Evolutionary conservation across 495 filamentous ascomycete genomes (phyloP).

Genomic region (Xylaria nigripes): DNA sequence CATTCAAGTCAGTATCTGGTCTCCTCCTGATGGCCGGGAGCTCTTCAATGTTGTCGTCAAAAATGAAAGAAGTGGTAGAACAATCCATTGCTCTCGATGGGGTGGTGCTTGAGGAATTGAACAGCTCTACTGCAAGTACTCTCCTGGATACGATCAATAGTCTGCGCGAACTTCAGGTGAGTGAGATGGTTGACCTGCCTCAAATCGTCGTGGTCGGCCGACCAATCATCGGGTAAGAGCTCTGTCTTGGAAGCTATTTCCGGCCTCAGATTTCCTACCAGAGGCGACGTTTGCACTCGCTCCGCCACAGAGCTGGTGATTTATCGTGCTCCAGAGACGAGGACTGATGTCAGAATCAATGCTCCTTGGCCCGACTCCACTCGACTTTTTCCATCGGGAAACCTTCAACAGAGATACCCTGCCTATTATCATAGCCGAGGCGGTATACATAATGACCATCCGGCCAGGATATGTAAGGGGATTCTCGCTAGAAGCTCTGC

Average conservation of each 20-base stretch:
- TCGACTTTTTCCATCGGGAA: slow-evolving; percentile 22
- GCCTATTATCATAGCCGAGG: slow-evolving; percentile 40
- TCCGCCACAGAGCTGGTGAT: slow-evolving; percentile 59
- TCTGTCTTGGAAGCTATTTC: slow-evolving; percentile 67
- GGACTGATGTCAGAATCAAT: slow-evolving; percentile 22
- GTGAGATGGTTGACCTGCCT: slow-evolving; percentile 54
- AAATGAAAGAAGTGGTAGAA: no score
- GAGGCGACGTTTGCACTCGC: slow-evolving; percentile 54
- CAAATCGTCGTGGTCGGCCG: slow-evolving; percentile 64
- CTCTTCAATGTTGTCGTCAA: no score
- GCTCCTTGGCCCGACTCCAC: slow-evolving; percentile 22
- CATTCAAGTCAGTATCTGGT: no score
- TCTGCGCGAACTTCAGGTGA: no score
- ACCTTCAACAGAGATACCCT: slow-evolving; percentile 25
- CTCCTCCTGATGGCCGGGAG: no score
- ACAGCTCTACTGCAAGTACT: no score
- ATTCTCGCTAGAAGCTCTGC: slow-evolving; percentile 53
- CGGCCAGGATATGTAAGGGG: slow-evolving; percentile 20
- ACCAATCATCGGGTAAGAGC: slow-evolving; percentile 64
- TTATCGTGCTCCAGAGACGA: slow-evolving; percentile 29
- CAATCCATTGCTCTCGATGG: no score
- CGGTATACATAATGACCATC: slow-evolving; percentile 43
- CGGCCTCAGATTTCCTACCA: slow-evolving; percentile 56
- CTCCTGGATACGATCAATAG: no score
- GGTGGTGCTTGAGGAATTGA: no score